Evolutionary conservation across 495 filamentous ascomycete species (phyloP).

Genomic region (Aspergillus sparsus): DNA sequence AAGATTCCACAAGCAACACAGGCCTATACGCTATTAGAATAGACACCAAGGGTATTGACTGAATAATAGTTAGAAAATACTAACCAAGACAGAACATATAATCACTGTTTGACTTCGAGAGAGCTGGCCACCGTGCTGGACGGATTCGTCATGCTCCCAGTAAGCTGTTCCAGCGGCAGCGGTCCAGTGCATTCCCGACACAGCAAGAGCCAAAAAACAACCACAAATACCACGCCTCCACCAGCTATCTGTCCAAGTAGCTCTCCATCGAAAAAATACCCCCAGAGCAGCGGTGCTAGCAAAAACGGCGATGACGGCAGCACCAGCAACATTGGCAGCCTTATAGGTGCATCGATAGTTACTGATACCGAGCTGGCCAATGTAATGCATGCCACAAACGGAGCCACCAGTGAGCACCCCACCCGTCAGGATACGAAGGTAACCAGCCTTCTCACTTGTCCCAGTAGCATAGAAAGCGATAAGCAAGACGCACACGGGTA

Average conservation of each 20-base stretch:
- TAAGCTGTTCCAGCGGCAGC: constrained; percentile 73
- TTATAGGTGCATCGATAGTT: constrained; percentile 70
- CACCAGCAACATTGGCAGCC: constrained; percentile 60
- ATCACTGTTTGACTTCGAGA: constrained; percentile 61
- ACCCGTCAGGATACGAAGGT: constrained; percentile 58
- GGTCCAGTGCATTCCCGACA: constrained; percentile 89
- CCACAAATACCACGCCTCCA: constrained; percentile 71
- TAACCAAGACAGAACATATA: constrained; percentile 65
- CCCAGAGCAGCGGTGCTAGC: constrained; percentile 67
- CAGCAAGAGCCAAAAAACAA: constrained; percentile 65
- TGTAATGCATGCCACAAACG: constrained; percentile 88
- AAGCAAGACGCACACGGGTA: constrained; percentile 74
- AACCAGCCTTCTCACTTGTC: constrained; percentile 54
- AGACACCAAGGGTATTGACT: neutral
- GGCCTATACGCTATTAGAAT: constrained; percentile 44
- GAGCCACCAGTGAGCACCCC: constrained; percentile 69
- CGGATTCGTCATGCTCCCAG: constrained; percentile 37
- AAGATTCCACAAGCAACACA: constrained; percentile 61
- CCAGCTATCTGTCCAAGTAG: constrained; percentile 77
- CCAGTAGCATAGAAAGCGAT: constrained; percentile 69
- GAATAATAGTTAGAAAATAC: constrained; percentile 23
- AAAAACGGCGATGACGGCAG: constrained; percentile 68
- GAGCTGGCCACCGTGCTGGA: constrained; percentile 34
- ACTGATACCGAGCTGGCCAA: constrained; percentile 77
- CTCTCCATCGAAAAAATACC: constrained; percentile 75